Conservation (phyloP, 2,329 filamentous ascomycete species). For the Paracamarosporium sp. region DNA sequence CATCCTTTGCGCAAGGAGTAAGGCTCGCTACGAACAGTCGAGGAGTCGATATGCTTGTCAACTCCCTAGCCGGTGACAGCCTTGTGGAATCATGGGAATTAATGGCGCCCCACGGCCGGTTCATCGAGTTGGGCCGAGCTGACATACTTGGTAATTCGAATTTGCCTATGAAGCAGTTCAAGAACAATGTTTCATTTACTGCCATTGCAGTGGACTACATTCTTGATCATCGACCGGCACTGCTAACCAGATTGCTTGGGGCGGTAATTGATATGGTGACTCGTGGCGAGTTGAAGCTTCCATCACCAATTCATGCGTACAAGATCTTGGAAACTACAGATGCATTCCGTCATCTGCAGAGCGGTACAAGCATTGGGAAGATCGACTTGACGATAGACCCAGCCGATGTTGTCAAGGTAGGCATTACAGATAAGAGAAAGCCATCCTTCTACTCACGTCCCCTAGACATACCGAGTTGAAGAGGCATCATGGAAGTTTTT, state of each 20-base stretch:
- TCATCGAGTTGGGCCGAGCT: not conserved
- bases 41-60: not conserved
- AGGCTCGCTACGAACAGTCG: not conserved
- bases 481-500: not conserved
- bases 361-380: not conserved
- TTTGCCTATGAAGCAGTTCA: not conserved
- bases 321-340: not conserved
- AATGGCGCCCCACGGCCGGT: not conserved
- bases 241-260: not conserved
- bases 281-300: not conserved
- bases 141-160: not conserved
- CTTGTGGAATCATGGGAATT: not conserved
- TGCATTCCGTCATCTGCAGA: not conserved
- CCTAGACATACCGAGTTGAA: not conserved
- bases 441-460: not conserved
- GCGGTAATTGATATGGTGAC: not conserved
- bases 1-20: not conserved
- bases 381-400: not conserved
- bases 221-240: not conserved
- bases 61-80: not conserved
- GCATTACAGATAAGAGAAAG: too few species aligned
- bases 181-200: not conserved
- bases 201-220: not conserved
- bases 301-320: not conserved
- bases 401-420: not conserved